phyloP scores from a whole-genome alignment of 176 grass and related monocot genomes.

The Secale cereale region DNA sequence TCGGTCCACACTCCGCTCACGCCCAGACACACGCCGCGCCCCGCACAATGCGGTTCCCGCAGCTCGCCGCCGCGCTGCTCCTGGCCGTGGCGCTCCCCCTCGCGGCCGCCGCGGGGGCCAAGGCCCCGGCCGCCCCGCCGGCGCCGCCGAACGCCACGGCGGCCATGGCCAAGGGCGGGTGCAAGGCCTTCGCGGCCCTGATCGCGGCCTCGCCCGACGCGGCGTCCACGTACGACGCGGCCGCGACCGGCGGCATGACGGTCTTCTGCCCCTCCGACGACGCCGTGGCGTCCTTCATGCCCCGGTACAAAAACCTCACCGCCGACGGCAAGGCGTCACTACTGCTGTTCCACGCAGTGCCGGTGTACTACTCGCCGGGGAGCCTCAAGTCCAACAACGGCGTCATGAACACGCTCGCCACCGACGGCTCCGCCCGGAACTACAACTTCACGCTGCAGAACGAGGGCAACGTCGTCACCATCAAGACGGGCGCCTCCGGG shows the following conservation, averaged over 20 bases:
- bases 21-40: not conserved
- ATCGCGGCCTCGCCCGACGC: slow-evolving; percentile 54
- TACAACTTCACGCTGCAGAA: slow-evolving; percentile 86
- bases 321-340: slow-evolving; percentile 55
- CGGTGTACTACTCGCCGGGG: slow-evolving; percentile 58
- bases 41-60: slow-evolving; percentile 19
- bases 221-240: slow-evolving; percentile 47
- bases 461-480: slow-evolving; percentile 65
- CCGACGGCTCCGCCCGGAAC: slow-evolving; percentile 59
- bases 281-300: slow-evolving; percentile 53
- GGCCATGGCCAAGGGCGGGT: slow-evolving; percentile 71
- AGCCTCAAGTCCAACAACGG: slow-evolving; percentile 76
- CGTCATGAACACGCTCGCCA: slow-evolving; percentile 85
- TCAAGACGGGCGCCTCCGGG: slow-evolving; percentile 38
- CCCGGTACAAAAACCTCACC: slow-evolving; percentile 69
- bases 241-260: slow-evolving; percentile 63
- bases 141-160: slow-evolving; percentile 50
- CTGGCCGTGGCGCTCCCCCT: not conserved
- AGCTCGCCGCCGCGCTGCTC: not conserved
- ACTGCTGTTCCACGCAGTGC: slow-evolving; percentile 78
- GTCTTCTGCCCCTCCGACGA: slow-evolving; percentile 77
- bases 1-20: not conserved
- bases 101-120: not conserved
- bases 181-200: slow-evolving; percentile 71
- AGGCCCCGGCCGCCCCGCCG: not conserved